Percentiles rank a stretch among this genome's conserved stretches.
Evolutionary conservation across 495 filamentous ascomycete genomes (phyloP).

Genomic region (Xylaria telfairii): DNA sequence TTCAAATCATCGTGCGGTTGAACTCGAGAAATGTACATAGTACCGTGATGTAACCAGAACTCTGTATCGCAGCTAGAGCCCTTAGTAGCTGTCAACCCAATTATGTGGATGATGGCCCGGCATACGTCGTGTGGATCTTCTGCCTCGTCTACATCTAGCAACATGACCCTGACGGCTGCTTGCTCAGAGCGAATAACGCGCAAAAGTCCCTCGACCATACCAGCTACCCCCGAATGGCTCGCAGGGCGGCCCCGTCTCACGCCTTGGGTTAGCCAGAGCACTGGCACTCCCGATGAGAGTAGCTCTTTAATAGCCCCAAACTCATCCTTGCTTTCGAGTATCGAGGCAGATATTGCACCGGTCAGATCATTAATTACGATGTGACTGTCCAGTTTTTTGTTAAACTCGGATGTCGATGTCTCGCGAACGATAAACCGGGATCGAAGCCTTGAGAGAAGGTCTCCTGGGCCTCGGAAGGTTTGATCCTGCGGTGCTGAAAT

Average conservation of each 20-base stretch:
- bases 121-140: slow-evolving; percentile 20
- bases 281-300: slow-evolving; percentile 27
- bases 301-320: slow-evolving; percentile 29
- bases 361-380: slow-evolving; percentile 30
- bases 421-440: neutral
- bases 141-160: slow-evolving; percentile 30
- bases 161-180: slow-evolving; percentile 24
- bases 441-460: slow-evolving; percentile 3
- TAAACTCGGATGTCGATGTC: slow-evolving; percentile 22
- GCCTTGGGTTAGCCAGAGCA: slow-evolving; percentile 35
- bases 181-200: slow-evolving; percentile 36
- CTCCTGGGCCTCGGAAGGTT: neutral
- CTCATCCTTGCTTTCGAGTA: slow-evolving; percentile 20
- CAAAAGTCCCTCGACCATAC: slow-evolving; percentile 33
- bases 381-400: neutral
- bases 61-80: slow-evolving; percentile 34
- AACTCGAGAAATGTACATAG: slow-evolving; percentile 29
- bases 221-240: slow-evolving; percentile 10
- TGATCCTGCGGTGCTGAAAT: slow-evolving; percentile 9
- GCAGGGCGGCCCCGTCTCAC: slow-evolving; percentile 27
- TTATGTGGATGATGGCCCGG: slow-evolving; percentile 19
- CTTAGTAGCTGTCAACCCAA: slow-evolving; percentile 26
- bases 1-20: slow-evolving; percentile 15
- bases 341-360: slow-evolving; percentile 28
- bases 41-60: slow-evolving; percentile 36